These are phyloP conservation scores for Prunus kanzakura DNA, from an alignment of 306 rosid species.

Conservation along the genomic window DNA sequence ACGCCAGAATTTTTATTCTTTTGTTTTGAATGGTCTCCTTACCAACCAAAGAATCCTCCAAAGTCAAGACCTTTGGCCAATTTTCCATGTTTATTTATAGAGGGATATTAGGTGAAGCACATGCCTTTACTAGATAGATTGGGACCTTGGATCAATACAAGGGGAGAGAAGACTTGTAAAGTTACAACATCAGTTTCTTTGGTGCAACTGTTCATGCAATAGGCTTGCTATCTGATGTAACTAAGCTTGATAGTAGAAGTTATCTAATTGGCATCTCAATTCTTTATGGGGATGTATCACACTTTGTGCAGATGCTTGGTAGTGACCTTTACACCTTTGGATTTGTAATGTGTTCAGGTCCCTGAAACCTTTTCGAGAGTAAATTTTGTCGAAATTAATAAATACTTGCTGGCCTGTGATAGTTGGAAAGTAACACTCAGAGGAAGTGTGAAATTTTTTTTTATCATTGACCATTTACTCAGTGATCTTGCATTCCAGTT, in stretches of 20 bases:
- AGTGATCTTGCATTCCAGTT: not conserved
- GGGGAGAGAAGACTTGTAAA: constrained; percentile 8
- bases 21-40: constrained; percentile 24
- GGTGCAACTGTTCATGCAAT: not conserved
- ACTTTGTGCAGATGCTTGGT: not conserved
- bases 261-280: not conserved
- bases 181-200: not conserved
- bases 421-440: not conserved
- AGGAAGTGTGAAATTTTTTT: not conserved
- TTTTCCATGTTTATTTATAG: constrained; percentile 20
- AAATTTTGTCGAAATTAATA: too few species aligned
- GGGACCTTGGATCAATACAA: constrained; percentile 17
- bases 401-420: not conserved
- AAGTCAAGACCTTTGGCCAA: constrained; percentile 38
- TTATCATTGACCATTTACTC: not conserved
- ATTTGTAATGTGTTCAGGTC: not conserved
- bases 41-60: constrained; percentile 20
- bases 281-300: not conserved
- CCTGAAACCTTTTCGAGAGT: not conserved
- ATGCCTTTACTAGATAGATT: constrained; percentile 29
- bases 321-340: not conserved
- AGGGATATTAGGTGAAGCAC: constrained; percentile 40
- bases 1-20: not conserved
- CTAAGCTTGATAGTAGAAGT: not conserved
- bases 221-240: not conserved